Evolutionary conservation across 139 green algal genomes (phyloP).

Genomic region (Chlorella vulgaris): DNA sequence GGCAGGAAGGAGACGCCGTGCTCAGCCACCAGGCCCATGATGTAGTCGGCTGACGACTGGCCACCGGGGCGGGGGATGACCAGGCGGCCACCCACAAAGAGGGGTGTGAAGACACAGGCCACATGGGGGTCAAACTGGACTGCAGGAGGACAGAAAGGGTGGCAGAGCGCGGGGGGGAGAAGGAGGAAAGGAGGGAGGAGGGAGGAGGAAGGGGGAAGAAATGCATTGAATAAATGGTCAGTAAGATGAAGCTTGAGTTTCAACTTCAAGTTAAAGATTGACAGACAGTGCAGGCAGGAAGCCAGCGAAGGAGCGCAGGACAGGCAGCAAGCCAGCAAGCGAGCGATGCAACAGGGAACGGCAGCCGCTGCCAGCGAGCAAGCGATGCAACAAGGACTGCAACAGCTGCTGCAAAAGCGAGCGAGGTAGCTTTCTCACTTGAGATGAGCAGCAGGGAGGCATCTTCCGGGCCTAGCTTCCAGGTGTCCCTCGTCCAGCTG

Average conservation of each 20-base stretch:
- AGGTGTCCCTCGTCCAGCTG: background rate
- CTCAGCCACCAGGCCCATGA: constrained; percentile 6
- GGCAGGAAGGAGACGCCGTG: constrained; percentile 21
- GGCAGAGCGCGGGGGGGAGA: background rate
- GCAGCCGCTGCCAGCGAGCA: too few relatives aligned
- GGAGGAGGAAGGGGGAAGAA: too few relatives aligned
- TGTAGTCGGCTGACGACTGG: constrained; percentile 32
- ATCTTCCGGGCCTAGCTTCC: background rate
- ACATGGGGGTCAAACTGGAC: background rate
- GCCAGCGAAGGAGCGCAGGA: background rate
- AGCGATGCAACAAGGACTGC: too few relatives aligned
- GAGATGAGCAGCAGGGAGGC: background rate
- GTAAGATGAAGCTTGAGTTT: too few relatives aligned
- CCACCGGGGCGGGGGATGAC: constrained; percentile 34
- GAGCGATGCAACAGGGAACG: background rate
- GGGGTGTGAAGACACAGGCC: background rate
- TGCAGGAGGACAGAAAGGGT: background rate
- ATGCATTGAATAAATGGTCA: too few relatives aligned
- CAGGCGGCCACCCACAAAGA: constrained; percentile 13
- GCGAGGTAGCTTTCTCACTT: background rate
- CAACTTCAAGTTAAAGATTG: too few relatives aligned
- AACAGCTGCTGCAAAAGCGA: too few relatives aligned
- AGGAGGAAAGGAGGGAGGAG: background rate
- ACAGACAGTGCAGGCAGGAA: background rate
- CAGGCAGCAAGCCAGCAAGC: background rate